Evolutionary conservation across 1,284 basidiomycete genomes (phyloP).

Genomic region (Amylostereum chailletii): DNA sequence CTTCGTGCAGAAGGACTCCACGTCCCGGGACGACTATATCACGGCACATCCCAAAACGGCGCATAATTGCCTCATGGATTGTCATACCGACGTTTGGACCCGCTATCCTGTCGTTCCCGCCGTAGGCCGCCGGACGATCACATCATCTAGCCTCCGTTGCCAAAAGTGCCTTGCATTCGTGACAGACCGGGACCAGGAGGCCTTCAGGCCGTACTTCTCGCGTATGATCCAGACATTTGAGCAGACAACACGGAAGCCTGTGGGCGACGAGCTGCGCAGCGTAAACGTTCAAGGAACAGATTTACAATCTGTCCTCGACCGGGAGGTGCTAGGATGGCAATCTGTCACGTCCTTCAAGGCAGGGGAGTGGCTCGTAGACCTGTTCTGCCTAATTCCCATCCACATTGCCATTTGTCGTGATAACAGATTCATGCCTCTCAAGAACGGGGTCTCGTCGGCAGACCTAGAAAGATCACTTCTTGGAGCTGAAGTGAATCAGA

Average conservation of each 20-base stretch:
- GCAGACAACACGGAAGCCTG: constrained; percentile 34
- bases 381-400: constrained; percentile 57
- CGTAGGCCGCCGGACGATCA: constrained; percentile 26
- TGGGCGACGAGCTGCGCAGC: constrained; percentile 25
- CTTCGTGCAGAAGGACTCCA: constrained; percentile 30
- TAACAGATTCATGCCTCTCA: constrained; percentile 52
- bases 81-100: constrained; percentile 51
- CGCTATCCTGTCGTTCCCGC: constrained; percentile 46
- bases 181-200: constrained; percentile 22
- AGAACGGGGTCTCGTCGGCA: constrained; percentile 44
- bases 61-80: constrained; percentile 48
- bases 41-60: constrained; percentile 14
- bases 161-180: constrained; percentile 28
- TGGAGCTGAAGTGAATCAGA: constrained; percentile 46
- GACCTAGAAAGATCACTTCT: constrained; percentile 43
- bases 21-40: constrained; percentile 5
- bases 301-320: constrained; percentile 9
- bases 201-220: constrained; percentile 29
- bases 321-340: neutral
- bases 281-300: constrained; percentile 10
- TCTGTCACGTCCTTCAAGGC: constrained; percentile 30
- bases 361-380: constrained; percentile 55
- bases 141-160: constrained; percentile 20
- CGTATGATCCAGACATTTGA: constrained; percentile 35
- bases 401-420: constrained; percentile 50